phyloP scores from a whole-genome alignment of 345 rosid species.

The Eucalyptus cloeziana region DNA sequence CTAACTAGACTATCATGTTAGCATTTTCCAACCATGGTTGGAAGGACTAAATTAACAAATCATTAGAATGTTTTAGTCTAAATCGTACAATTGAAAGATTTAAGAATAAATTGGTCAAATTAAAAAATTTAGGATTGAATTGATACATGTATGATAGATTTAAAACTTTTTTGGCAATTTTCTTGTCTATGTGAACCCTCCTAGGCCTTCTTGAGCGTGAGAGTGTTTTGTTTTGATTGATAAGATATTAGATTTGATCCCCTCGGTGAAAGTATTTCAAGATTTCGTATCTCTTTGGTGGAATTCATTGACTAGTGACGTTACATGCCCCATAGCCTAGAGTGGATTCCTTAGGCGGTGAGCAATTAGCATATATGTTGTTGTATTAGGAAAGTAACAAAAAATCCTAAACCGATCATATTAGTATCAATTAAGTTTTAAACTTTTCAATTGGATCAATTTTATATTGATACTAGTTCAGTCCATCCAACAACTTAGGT shows the following conservation, averaged over 20 bases:
- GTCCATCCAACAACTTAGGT: rapidly evolving
- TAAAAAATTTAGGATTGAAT: too few relatives aligned
- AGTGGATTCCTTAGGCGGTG: not conserved
- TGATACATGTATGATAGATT: too few relatives aligned
- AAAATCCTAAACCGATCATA: rapidly evolving
- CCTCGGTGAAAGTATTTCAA: not conserved
- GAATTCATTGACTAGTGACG: not conserved
- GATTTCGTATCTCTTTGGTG: not conserved
- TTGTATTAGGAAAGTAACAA: too few relatives aligned
- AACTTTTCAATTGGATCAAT: rapidly evolving
- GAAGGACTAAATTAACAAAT: too few relatives aligned
- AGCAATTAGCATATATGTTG: not conserved
- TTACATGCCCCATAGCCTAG: not conserved
- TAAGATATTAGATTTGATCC: not conserved
- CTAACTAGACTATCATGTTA: too few relatives aligned
- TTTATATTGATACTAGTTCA: too few relatives aligned
- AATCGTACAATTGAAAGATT: too few relatives aligned
- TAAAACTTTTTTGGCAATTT: too few relatives aligned
- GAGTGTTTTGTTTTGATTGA: not conserved
- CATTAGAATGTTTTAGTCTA: too few relatives aligned
- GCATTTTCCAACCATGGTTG: too few relatives aligned
- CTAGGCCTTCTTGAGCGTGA: not conserved
- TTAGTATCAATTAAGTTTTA: rapidly evolving
- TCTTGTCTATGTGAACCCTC: not conserved
- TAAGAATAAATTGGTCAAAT: too few relatives aligned